Conservation (phyloP, 2,329 filamentous ascomycete genomes). For the Fusarium tuaranense region DNA sequence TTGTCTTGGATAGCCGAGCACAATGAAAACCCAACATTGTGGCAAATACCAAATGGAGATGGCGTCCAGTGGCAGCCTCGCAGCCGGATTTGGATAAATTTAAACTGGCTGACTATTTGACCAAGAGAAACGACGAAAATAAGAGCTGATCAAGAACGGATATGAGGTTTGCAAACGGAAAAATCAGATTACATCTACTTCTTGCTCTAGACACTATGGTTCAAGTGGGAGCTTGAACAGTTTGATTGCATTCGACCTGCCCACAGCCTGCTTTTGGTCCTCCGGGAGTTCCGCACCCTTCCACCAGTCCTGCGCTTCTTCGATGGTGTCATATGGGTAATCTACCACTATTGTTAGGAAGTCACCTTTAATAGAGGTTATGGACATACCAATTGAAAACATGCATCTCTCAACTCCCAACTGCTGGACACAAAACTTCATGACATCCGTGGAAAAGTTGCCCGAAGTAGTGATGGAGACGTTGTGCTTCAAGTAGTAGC, state of each 20-base stretch:
- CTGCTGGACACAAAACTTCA: constrained; percentile 15
- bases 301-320: constrained; percentile 26
- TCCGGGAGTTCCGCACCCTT: not conserved
- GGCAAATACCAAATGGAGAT: not conserved
- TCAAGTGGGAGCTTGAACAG: constrained; percentile 15
- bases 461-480: constrained; percentile 21
- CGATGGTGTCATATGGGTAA: constrained; percentile 8
- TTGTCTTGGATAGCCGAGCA: not conserved
- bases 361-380: not conserved
- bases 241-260: constrained; percentile 11
- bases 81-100: too few relatives aligned
- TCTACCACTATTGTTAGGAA: not conserved
- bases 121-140: too few relatives aligned
- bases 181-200: too few relatives aligned
- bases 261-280: not conserved
- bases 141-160: too few relatives aligned
- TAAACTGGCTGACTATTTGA: too few relatives aligned
- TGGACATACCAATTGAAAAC: constrained; percentile 16
- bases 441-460: constrained; percentile 1
- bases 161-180: too few relatives aligned
- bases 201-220: not conserved
- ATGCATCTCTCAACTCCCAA: constrained; percentile 10
- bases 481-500: constrained; percentile 13
- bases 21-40: not conserved
- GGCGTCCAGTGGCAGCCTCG: too few relatives aligned